phyloP scores from a whole-genome alignment of 2,329 filamentous ascomycete genomes.

The Lachnellula subtilissima region DNA sequence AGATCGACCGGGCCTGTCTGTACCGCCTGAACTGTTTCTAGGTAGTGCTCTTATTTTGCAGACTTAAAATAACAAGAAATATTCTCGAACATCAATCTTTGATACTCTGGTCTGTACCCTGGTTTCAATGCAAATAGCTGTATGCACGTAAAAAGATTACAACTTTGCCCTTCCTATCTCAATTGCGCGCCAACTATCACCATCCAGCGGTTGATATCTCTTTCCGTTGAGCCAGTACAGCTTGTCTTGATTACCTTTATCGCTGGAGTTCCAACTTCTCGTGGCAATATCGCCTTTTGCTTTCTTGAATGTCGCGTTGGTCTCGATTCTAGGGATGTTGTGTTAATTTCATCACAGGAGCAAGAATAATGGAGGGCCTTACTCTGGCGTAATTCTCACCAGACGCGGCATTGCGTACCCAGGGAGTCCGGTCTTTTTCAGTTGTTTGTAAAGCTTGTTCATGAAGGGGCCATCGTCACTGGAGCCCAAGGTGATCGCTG shows the following conservation, averaged over 20 bases:
- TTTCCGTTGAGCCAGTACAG: slow-evolving; percentile 42
- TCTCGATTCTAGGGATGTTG: slow-evolving; percentile 32
- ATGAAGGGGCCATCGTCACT: slow-evolving; percentile 35
- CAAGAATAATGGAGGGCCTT: slow-evolving; percentile 14
- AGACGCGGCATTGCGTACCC: slow-evolving; percentile 42
- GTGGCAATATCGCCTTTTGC: slow-evolving; percentile 40
- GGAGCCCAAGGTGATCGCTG: slow-evolving; percentile 39
- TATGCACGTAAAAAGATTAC: slow-evolving; percentile 6
- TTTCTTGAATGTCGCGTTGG: slow-evolving; percentile 47
- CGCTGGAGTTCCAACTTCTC: slow-evolving; percentile 36
- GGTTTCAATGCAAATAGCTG: background rate
- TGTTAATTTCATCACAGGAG: background rate
- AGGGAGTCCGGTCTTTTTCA: slow-evolving; percentile 42
- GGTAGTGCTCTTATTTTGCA: too few relatives aligned
- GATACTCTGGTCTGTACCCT: background rate
- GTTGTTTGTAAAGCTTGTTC: slow-evolving; percentile 32
- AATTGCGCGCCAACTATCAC: slow-evolving; percentile 36
- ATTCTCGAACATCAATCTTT: too few relatives aligned
- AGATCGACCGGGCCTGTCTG: too few relatives aligned
- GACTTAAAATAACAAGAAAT: too few relatives aligned
- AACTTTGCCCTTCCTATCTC: slow-evolving; percentile 39
- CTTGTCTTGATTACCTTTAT: slow-evolving; percentile 32
- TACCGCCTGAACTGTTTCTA: too few relatives aligned
- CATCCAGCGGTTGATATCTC: slow-evolving; percentile 36
- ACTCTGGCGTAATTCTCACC: slow-evolving; percentile 43